Base-by-base conservation (phyloP, 345 rosid species). In the Psidium friedrichsthalianum region DNA sequence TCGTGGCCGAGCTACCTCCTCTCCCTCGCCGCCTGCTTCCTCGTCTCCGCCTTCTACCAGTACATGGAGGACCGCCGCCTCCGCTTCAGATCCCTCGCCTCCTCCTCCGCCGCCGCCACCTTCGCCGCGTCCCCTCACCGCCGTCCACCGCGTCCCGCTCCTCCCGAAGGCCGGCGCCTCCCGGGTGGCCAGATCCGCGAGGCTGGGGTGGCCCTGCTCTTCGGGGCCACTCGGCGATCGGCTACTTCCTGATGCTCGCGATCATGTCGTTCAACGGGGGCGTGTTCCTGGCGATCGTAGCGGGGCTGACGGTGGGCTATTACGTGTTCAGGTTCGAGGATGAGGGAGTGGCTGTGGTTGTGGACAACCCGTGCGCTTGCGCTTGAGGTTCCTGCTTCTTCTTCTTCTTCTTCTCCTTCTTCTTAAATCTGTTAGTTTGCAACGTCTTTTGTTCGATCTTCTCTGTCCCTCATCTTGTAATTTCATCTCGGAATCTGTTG, bases 261-360 rank as follows among this genome's bases (percentile, higher is more conserved):
- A 90, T 91, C 86, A 96, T 96, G 98, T 94, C 98, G 44, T 95
- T 96, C 87, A 96, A 96, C 84, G 98, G 93, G 14, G 97, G 99
- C 21, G 98, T 95, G 49, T 93, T 96, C 87, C 82, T 96, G 84
- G 94, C 97, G 4, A 87, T 95, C 51, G 94, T 95, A 44, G 21
- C 88, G 51, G 99, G 99, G 13, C 89, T 96, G 36, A 40, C 92
- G 29, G 88, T 90, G 56, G 99, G 98, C 3, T 96, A 92, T 83
- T 87, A 89, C 10, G 14, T 92, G 53, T 95, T 94, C 84, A 86
- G 97, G 86, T 92, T 80, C 57, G 93, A 88, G 18, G 90, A 89
- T 4, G 87, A 40, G 80, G 85, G 74, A 1, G 85, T 12, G 24
- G 84, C 76, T 14, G 90, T 53, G 87, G 87, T 32, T 27, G 42